These are phyloP conservation scores for Coemansia sp. DNA, from an alignment of 192 early-diverging fungal species.

Conservation along the genomic window DNA sequence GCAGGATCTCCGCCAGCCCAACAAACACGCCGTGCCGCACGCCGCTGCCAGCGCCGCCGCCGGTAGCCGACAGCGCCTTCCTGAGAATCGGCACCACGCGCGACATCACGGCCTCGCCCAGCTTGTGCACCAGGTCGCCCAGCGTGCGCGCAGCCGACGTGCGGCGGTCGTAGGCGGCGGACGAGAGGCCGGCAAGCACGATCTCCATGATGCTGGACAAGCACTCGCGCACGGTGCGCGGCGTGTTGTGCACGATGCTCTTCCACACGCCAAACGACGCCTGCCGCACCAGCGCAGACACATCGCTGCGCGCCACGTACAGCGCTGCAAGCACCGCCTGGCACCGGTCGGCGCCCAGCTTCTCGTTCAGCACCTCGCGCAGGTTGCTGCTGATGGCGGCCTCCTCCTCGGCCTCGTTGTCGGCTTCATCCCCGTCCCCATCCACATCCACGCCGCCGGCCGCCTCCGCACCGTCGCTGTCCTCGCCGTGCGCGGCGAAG, in stretches of 20 bases:
- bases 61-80: slow-evolving; percentile 60
- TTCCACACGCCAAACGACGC: slow-evolving; percentile 93
- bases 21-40: slow-evolving; percentile 89
- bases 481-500: slow-evolving; percentile 42
- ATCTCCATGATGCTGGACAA: slow-evolving; percentile 88
- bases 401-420: slow-evolving; percentile 38
- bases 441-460: slow-evolving; percentile 21
- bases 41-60: slow-evolving; percentile 56
- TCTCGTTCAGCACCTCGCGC: slow-evolving; percentile 61
- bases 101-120: slow-evolving; percentile 86
- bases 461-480: slow-evolving; percentile 55
- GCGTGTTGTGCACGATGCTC: slow-evolving; percentile 91
- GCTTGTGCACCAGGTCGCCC: slow-evolving; percentile 90
- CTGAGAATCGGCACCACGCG: slow-evolving; percentile 92
- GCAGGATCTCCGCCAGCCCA: slow-evolving; percentile 90
- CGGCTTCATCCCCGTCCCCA: slow-evolving; percentile 16
- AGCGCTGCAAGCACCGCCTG: slow-evolving; percentile 83
- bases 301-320: slow-evolving; percentile 90
- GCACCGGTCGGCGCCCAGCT: slow-evolving; percentile 85
- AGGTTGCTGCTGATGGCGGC: slow-evolving; percentile 36
- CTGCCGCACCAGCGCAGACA: slow-evolving; percentile 80
- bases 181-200: slow-evolving; percentile 79
- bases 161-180: slow-evolving; percentile 75
- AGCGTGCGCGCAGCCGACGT: slow-evolving; percentile 87
- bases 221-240: slow-evolving; percentile 94